Base-by-base conservation (phyloP, 2,329 filamentous ascomycete genomes). In the Stylonectria norvegica region DNA sequence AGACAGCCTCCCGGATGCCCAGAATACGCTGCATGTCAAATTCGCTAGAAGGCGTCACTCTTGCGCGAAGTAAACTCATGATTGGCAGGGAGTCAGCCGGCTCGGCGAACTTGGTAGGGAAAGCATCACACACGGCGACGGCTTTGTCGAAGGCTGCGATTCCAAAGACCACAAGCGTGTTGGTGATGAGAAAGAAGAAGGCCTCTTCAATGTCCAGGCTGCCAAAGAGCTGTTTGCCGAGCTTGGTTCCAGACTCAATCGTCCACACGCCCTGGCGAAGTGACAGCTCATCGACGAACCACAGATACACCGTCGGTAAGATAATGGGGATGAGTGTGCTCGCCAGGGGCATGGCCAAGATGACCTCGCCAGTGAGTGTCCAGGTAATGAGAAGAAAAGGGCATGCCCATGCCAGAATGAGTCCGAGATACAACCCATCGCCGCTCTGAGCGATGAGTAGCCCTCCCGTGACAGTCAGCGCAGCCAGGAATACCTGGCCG, bases 201-300 rank as follows among this genome's bases (percentile, higher is more conserved):
- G 83, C 84, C 58, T 89, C 85, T 6, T 89, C 85, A 15, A 88
- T 70, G 36, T 89, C 85, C 20, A 89, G 62, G 5, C 74, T 74
- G 2, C 76, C 73, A 74, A 81, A 87, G 0, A 88, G 49, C 34
- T 79, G 71, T 27, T 77, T 55, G 1, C 75, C 79, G 9, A 85
- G 71, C 54, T 88, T 88, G 1, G 84, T 89, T 0, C 76, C 79
- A 4, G 70, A 66, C 45, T 78, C 77, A 35, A 89, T 88, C 1
- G 79, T 73, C 85, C 85, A 89, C 0, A 83, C 87, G 6, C 85
- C 85, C 25, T 81, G 68, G 28, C 73, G 73, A 36, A 89, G 58
- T 1, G 83, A 82, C 19, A 85, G 55, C 4, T 83, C 85, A 48
- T 89, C 85, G 9, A 88, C 81, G 2, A 83, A 55, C 83, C 85